Base-by-base conservation (phyloP, 2,329 filamentous ascomycete genomes). In the Colletotrichum destructivum region DNA sequence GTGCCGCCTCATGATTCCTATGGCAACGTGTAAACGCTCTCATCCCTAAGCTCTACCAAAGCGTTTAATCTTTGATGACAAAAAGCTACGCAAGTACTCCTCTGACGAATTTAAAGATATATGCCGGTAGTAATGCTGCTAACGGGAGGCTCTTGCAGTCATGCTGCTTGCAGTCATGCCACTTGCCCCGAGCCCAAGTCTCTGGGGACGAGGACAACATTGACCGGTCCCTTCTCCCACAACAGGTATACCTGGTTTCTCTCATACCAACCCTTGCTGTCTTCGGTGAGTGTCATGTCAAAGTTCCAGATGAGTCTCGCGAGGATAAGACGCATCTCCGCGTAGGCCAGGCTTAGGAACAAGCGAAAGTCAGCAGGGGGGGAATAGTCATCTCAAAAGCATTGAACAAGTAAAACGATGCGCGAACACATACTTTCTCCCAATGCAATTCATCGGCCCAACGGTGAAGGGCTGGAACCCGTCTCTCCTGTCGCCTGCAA, bases 401-500 rank as follows among this genome's bases (percentile, higher is more conserved):
- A 47, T 6, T 13, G 1, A 18, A 21, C 85, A 84, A 77, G 74
- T 1, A 76, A 47, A 9, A 44, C 8, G 2, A 15, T n/a, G 4
- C 16, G 15, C 13, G 13, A 0, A 0, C n/a, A 79, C 84, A 75
- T 78, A 85, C 84, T 87, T 87, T 70, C 80, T 80, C 1, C 87
- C 87, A 23, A 88, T 80, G 67, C 87, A 88, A 56, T 86, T 86
- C 2, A 86, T 78, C 5, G 87, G 83, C 0, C 87, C 86, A 2
- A 85, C 61, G 4, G 82, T 81, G 70, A 89, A 88, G 0, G 87
- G 84, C 75, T 88, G 84, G 62, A 86, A 79, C 1, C 80, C 81
- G 0, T 84, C 82, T 47, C 79, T 79, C 40, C 79, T 81, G 71
- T 89, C 87, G 12, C 73, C 52, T 13, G 62, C 21, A 31, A 66